Conservation (phyloP, 176 grass and related monocot genomes). For the Oryza glumipatula region DNA sequence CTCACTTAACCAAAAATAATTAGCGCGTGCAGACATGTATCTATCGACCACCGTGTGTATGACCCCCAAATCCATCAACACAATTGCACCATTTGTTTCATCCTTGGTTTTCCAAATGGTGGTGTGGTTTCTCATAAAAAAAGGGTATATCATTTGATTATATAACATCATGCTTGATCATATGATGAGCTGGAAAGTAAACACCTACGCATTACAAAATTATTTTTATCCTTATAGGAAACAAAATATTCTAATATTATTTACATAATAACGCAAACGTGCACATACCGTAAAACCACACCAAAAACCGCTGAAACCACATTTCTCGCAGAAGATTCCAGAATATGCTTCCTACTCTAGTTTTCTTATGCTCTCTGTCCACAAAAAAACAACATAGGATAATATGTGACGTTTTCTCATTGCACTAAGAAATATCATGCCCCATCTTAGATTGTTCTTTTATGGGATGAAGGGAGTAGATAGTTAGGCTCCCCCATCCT, state of each 20-base stretch:
- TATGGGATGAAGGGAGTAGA: too few species aligned
- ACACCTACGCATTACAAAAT: neutral
- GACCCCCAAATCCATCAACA: neutral
- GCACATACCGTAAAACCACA: neutral
- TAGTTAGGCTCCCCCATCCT: too few species aligned
- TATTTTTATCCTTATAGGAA: neutral
- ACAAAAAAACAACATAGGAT: too few species aligned
- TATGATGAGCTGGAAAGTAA: neutral
- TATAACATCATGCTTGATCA: neutral
- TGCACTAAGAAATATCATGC: too few species aligned
- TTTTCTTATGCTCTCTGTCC: too few species aligned
- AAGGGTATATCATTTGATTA: neutral
- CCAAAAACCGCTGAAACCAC: too few species aligned
- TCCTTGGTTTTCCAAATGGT: neutral
- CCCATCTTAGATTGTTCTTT: too few species aligned
- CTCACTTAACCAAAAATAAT: neutral
- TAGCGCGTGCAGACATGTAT: neutral
- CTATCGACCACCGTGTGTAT: neutral
- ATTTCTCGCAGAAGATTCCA: too few species aligned
- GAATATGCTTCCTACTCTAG: too few species aligned
- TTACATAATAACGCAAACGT: neutral
- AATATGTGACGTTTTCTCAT: too few species aligned
- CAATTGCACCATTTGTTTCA: neutral
- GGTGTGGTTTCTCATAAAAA: neutral
- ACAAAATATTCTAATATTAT: neutral